Evolutionary conservation across 352 stramenopile species (phyloP), one percentile per base, ranked within the genome.

Genomic region (Pythium aquatile): DNA sequence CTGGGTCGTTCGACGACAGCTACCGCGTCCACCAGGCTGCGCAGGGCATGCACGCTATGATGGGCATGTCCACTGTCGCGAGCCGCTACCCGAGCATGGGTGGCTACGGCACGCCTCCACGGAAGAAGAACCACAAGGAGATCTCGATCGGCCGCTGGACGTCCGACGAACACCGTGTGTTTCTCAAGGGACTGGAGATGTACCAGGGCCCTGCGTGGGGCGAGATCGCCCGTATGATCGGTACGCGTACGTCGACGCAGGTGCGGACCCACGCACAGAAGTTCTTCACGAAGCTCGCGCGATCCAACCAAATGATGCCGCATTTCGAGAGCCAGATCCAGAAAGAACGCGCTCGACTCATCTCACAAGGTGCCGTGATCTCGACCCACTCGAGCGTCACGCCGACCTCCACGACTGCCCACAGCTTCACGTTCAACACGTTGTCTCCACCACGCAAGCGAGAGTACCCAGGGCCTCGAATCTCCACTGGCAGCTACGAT

Each of bases 191-290:
- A 0, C 79, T 94, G 66, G 80, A 94, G 73, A 84, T 86, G 72
- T 94, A 90, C 61, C 79, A 90, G 47, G 80, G 83, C 1, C 82
- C 81, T 1, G 81, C 81, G 55, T 96, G 87, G 87, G 83, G 84
- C 52, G 85, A 94, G 68, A 96, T 96, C 68, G 83, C 87, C 2
- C 73, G 82, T 20, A 75, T 91, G 66, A 92, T 96, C 58, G 85
- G 84, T 64, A 88, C 85, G 35, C 79, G 87, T 55, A 94, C 85
- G 26, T 90, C 87, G 29, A 91, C 88, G 11, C 87, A 96, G 61
- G 85, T 93, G 58, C 85, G 87, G 13, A 94, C 85, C 4, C 87
- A 96, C 64, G 87, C 87, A 20, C 87, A 96, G 63, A 96, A 96
- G 73, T 96, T 93, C 72, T 96, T 96, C 66, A 90, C 83, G 46